Evolutionary conservation across 768 basidiomycete species (phyloP).

Genomic region (Tephrocybe rancida): DNA sequence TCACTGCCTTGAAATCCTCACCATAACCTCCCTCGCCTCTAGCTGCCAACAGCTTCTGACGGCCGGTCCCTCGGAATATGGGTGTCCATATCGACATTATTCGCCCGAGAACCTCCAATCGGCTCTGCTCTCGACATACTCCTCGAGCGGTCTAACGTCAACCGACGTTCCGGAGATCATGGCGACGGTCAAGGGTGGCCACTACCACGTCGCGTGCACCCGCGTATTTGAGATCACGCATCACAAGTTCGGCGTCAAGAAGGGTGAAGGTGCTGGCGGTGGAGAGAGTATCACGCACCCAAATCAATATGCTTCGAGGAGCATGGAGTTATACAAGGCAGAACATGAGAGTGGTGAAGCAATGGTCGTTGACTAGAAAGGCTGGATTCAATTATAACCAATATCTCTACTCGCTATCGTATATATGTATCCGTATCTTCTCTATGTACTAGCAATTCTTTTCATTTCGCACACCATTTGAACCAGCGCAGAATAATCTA

Average conservation of each 20-base stretch:
- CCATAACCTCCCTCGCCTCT: constrained; percentile 8
- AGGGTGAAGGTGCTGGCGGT: constrained; percentile 85
- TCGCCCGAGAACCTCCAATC: constrained; percentile 80
- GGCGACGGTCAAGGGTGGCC: constrained; percentile 71
- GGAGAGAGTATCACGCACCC: constrained; percentile 94
- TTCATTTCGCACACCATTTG: no score
- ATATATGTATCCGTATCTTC: neutral
- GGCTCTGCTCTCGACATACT: constrained; percentile 71
- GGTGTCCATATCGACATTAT: constrained; percentile 94
- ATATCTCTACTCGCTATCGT: neutral
- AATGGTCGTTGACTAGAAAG: constrained; percentile 41
- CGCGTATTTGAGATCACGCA: constrained; percentile 97
- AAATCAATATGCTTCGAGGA: constrained; percentile 83
- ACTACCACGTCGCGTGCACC: constrained; percentile 97
- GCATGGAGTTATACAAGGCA: constrained; percentile 63
- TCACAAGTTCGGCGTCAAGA: constrained; percentile 65
- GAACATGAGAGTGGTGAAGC: constrained; percentile 39
- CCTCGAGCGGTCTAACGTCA: constrained; percentile 61
- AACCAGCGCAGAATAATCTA: no score
- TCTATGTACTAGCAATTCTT: neutral
- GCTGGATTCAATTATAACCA: no score
- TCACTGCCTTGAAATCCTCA: neutral
- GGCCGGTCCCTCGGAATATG: constrained; percentile 62
- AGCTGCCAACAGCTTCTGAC: constrained; percentile 92
- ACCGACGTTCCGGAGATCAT: constrained; percentile 83